Base-by-base conservation (phyloP, 208 protist species). In the Phytomonas francai region DNA sequence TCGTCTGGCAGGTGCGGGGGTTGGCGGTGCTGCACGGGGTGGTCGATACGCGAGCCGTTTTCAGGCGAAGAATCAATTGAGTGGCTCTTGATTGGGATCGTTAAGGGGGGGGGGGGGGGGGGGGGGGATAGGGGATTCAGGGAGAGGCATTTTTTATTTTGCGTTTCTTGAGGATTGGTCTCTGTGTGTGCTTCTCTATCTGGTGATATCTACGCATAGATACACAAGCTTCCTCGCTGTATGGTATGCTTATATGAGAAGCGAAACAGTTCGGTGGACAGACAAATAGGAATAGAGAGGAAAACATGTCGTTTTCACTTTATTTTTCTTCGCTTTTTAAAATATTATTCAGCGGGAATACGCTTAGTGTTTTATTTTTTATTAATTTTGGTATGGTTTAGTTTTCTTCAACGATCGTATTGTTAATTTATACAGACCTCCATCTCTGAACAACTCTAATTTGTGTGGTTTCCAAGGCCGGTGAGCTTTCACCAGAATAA, bases 1-100 rank as follows among this genome's bases (percentile, higher is more conserved):
- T 91, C 32, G 56, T 95, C 30, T 92, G 85, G 86, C 67, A 78
- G 72, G 31, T 92, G 49, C 83, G 86, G 62, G 83, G 85, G 39
- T 12, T 91, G 8, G 22, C 88, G 7, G 84, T 89, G 54, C 84
- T 71, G 70, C 29, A 65, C 33, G 89, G 83, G 3, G 57, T 91
- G 56, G 59, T 92, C 6, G 65, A 74, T 71, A 78, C 83, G 1
- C 84, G 66, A 3, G 89, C 89, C 16, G 59, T 81, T 33, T 92
- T 84, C 58, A 73, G 78, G 6, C 39, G 39, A 45, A 45, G 6
- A 14, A 45, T 45, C 19, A 7, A 16, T 45, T 45, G 8, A 45
- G 8, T 14, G 7, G 34, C 39, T 14, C 39, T 3, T 3, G 4
- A 14, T 45, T 45, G 1, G 39, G 39, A 45, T 16, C 39, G 1